Base-by-base conservation (phyloP, 2,329 filamentous ascomycete genomes). In the Epicoccum nigrum region DNA sequence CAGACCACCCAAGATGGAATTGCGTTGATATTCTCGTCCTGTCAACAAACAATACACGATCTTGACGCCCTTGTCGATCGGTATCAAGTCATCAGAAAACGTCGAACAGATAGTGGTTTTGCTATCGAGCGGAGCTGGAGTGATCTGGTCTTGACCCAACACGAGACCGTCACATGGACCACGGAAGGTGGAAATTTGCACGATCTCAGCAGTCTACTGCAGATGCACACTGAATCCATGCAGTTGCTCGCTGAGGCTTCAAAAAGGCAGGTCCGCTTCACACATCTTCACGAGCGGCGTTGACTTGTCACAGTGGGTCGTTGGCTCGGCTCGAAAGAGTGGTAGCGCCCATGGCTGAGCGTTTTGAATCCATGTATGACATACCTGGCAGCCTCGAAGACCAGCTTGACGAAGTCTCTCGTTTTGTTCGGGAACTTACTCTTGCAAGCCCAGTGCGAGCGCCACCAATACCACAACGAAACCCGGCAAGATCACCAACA, bases 111-210 rank as follows among this genome's bases (percentile, higher is more conserved):
- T 15, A 69, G 72, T 8, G 74, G 74, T 2, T 75, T 74, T 45
- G 67, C 73, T 1, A 70, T 77, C 17, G 75, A 78, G 48, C 67
- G 75, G 37, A 71, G 67, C 33, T 80, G 77, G 77, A 77, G 72
- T 41, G 68, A 76, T 31, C 59, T 74, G 3, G 74, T 78, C 0
- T 37, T 79, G 7, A 58, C 69, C 4, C 72, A 75, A 51, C 77
- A 76, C 59, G 71, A 72, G 46, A 73, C 69, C 4, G 71, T 79
- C 62, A 70, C 72, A 51, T 79, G 77, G 77, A 79, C 77, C 2
- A 70, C 72, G 1, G 74, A 78, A 21, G 76, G 75, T 11, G 76
- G 76, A 1, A 65, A 67, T 41, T 71, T 80, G 17, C 61, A 69
- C 9, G 64, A 71, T 17, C 57, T 80, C 43, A 65, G 69, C 37